Conservation (phyloP, 768 basidiomycete genomes). For the Sistotremastrum niveocremeum region DNA sequence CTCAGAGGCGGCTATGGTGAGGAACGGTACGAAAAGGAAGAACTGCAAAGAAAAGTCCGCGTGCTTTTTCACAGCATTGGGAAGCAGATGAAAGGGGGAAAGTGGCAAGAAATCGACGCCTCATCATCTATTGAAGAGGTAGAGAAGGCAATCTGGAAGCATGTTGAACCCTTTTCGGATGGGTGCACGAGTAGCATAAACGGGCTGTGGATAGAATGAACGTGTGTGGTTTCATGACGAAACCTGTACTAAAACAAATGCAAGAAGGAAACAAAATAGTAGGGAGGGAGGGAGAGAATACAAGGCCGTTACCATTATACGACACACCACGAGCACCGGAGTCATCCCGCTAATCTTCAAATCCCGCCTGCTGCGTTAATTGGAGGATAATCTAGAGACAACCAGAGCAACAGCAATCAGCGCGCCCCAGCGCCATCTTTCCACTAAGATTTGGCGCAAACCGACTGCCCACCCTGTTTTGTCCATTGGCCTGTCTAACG, state of each 20-base stretch:
- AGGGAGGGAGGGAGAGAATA: no score
- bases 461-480: slow-evolving; percentile 40
- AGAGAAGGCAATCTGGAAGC: slow-evolving; percentile 39
- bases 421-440: slow-evolving; percentile 78
- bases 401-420: slow-evolving; percentile 66
- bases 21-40: slow-evolving; percentile 77
- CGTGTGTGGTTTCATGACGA: no score
- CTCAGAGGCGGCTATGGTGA: slow-evolving; percentile 69
- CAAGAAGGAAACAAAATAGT: no score
- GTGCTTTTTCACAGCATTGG: slow-evolving; percentile 45
- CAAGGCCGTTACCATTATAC: no score
- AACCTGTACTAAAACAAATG: no score
- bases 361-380: neutral
- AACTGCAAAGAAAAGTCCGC: slow-evolving; percentile 56
- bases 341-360: slow-evolving; percentile 2
- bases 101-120: slow-evolving; percentile 51
- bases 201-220: no score
- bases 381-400: slow-evolving; percentile 61
- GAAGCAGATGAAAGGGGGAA: slow-evolving; percentile 27
- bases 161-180: slow-evolving; percentile 29
- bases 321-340: no score
- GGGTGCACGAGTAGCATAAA: slow-evolving; percentile 8
- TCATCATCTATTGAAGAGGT: slow-evolving; percentile 37
- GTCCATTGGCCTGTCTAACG: slow-evolving; percentile 4
- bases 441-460: slow-evolving; percentile 58